These are phyloP conservation scores for Rachicladosporium sp. DNA, from an alignment of 2,329 filamentous ascomycete species.

Conservation along the genomic window DNA sequence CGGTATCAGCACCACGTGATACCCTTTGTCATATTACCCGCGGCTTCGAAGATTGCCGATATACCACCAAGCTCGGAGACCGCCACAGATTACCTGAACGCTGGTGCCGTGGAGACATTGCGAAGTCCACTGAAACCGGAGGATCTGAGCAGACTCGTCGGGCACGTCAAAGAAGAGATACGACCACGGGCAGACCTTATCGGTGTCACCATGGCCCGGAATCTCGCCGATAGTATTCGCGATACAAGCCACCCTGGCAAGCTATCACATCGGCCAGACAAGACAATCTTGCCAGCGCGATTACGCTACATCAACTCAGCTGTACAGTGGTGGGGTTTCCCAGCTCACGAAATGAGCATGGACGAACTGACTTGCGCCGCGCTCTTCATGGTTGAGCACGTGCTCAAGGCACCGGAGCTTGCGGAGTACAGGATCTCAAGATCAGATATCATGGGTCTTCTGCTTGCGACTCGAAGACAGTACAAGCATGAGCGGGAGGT, in stretches of 20 bases:
- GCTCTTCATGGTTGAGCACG: constrained; percentile 82
- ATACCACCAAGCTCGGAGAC: constrained; percentile 1
- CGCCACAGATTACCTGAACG: constrained; percentile 54
- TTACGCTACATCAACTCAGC: constrained; percentile 47
- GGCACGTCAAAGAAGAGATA: constrained; percentile 19
- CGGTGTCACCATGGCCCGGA: constrained; percentile 20
- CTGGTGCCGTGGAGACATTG: constrained; percentile 77
- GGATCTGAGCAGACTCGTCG: constrained; percentile 19
- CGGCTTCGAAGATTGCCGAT: not conserved
- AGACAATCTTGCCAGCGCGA: constrained; percentile 55
- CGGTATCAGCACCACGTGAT: constrained; percentile 18
- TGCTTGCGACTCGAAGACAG: constrained; percentile 79
- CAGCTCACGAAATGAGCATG: constrained; percentile 76
- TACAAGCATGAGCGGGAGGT: constrained; percentile 56
- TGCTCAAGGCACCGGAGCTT: constrained; percentile 67
- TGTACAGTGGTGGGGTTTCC: constrained; percentile 75
- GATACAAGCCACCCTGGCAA: constrained; percentile 9
- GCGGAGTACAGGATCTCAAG: constrained; percentile 42
- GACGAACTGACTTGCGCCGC: constrained; percentile 81
- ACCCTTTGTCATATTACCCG: constrained; percentile 12
- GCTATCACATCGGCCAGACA: constrained; percentile 35
- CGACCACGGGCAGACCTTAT: constrained; percentile 16
- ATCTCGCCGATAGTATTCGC: constrained; percentile 18
- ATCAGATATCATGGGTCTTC: constrained; percentile 63
- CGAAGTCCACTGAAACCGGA: constrained; percentile 64